Base-by-base conservation (phyloP, 306 rosid genomes). In the Calophaca sinica region DNA sequence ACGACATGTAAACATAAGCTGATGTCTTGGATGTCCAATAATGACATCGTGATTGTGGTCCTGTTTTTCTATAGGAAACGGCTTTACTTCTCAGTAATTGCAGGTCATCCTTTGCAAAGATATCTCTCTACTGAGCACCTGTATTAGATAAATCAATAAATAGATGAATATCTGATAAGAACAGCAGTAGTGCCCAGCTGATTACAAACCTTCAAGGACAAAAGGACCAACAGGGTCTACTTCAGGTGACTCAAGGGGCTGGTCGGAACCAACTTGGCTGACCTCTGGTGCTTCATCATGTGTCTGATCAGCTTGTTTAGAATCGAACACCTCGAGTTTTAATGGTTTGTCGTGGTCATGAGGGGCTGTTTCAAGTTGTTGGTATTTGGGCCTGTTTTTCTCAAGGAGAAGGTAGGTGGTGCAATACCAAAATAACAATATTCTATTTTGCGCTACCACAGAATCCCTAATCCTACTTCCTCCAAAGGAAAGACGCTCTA, bases 171-270 rank as follows among this genome's bases (percentile, higher is more conserved):
- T 89, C 96, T 66, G 80, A 83, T 84, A 83, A 84, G 82, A 86
- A 88, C 81, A 87, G 76, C 70, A 84, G 72, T 67, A 88, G 86
- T 80, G 81, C 87, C 94, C 79, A 87, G 84, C 85, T 82, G 72
- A 57, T 81, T 83, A 94, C 96, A 91, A 87, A 89, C 98, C 98
- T 88, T 94, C 96, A 50, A 94, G 88, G 78, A 88, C 38, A 86
- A 94, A 91, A 5, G 91, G 83, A 63, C 86, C 96, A 84, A 85
- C 78, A 77, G 76, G 89, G 78, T 89, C 91, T 31, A 73, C 49
- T 69, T 80, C 80, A 44, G 91, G 77, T 59, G 86, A 75, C 75
- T 86, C 93, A 35, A 70, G 77, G 52, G 70, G 78, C 73, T 60
- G 81, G 48, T 76, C 73, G 54, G 86, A 51, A 62, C 77, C 90